Evolutionary conservation across 345 rosid species (phyloP), one percentile per base, ranked within the genome.

Genomic region (Eutrema heterophyllum): DNA sequence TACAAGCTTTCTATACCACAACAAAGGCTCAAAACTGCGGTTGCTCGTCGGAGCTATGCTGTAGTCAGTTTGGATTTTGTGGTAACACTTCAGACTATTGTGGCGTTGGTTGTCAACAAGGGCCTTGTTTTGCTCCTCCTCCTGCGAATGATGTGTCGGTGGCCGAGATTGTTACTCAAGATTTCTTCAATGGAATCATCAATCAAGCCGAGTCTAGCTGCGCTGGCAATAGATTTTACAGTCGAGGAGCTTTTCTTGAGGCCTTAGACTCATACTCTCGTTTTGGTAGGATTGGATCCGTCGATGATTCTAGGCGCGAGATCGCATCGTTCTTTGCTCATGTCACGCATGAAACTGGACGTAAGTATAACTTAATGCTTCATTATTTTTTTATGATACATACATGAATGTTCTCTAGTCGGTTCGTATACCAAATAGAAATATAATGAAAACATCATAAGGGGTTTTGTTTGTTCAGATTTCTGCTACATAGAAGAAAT

Each of bases 271-370:
- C 87, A 0, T 89, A 54, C 45, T 60, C 89, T 41, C 73, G 70
- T 18, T 92, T 92, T 35, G 98, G 91, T 64, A 76, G 76, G 44
- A 67, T 75, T 11, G 90, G 93, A 1, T 76, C 80, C 0, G 73
- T 13, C 4, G 88, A 82, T 27, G 89, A 83, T 54, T 79, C 85
- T 3, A 86, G 71, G 74, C 88, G 97, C 6, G 93, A 89, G 77
- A 86, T 91, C 26, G 97, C 97, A 4, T 85, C 91, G 5, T 88
- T 86, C 79, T 92, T 92, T 48, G 96, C 94, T 1, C 96, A 92
- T 67, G 86, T 79, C 71, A 89, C 98, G 0, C 96, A 89, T 65
- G 94, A 89, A 68, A 92, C 96, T 43, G 96, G 93, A 65, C 81
- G 96, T 88, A 86, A 85, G 87, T 49, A 59, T 13, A 46, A 24